These are phyloP conservation scores for Colletotrichum sojae DNA, from an alignment of 2,329 filamentous ascomycete genomes.

Conservation along the genomic window DNA sequence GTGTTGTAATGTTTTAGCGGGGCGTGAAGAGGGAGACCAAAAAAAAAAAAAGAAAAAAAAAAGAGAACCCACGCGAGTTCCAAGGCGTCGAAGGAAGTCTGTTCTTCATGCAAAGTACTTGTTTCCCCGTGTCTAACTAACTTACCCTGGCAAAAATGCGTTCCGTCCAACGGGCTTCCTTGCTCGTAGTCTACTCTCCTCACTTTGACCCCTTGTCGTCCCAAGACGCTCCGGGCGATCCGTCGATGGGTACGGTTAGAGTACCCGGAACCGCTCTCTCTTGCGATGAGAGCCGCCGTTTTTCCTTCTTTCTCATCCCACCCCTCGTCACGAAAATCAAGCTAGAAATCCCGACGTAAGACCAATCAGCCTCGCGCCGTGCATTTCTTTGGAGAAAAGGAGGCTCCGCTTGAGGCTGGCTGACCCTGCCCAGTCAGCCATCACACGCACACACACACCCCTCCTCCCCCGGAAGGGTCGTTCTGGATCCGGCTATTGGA, in stretches of 20 bases:
- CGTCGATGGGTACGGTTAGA: no score
- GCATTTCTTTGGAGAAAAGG: not conserved
- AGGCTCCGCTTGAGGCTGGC: conserved; percentile 22
- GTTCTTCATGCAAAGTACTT: not conserved
- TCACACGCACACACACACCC: not conserved
- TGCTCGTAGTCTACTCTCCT: no score
- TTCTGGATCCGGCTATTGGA: not conserved
- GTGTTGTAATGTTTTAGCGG: conserved; percentile 17
- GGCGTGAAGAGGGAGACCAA: not conserved
- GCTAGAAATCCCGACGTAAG: not conserved
- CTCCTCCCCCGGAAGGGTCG: not conserved
- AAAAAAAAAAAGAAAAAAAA: no score
- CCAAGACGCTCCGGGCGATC: not conserved
- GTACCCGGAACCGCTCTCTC: no score
- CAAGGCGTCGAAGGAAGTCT: no score
- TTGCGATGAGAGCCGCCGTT: no score
- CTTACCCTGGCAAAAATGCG: not conserved
- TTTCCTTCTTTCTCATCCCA: no score
- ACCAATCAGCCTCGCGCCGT: not conserved
- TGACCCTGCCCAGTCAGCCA: conserved; percentile 7
- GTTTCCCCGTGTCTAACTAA: not conserved
- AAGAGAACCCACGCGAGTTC: not conserved
- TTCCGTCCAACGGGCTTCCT: no score
- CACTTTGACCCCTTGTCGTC: not conserved
- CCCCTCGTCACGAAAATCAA: not conserved